These are phyloP conservation scores for Bruguiera gymnorhiza DNA, from an alignment of 345 rosid species.

Conservation along the genomic window DNA sequence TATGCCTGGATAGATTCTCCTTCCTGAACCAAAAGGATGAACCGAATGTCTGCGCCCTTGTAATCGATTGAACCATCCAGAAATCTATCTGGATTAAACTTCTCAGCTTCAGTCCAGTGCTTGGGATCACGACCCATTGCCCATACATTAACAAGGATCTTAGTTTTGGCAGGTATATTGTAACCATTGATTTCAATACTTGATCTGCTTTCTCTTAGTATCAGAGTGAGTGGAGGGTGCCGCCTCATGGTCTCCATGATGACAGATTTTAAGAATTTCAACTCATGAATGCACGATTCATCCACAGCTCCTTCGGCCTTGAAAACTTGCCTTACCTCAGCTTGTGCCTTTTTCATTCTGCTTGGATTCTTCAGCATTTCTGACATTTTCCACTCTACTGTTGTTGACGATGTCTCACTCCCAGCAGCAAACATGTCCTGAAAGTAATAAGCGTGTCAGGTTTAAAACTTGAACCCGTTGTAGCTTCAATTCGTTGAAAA, in stretches of 20 bases:
- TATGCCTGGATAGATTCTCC: conserved; percentile 14
- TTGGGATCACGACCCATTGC: conserved; percentile 6
- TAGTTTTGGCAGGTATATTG: not conserved
- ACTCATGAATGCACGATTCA: not conserved
- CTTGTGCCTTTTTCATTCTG: not conserved
- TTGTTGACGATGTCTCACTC: not conserved
- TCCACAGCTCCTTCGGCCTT: not conserved
- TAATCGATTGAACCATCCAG: not conserved
- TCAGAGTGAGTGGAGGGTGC: not conserved
- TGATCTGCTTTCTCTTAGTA: not conserved
- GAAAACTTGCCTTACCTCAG: not conserved
- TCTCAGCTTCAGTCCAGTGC: conserved; percentile 5
- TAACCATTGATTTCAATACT: conserved; percentile 7
- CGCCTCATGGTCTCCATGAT: conserved; percentile 6
- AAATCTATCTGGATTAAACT: conserved; percentile 7
- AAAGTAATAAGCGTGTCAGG: not conserved
- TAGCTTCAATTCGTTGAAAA: not conserved
- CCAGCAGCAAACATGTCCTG: conserved; percentile 8
- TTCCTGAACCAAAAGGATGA: conserved; percentile 11
- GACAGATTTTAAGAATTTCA: not conserved
- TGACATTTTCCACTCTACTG: conserved; percentile 6
- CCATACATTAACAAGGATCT: not conserved
- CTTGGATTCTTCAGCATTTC: conserved; percentile 11
- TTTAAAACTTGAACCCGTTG: not conserved
- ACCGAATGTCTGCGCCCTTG: not conserved